Evolutionary conservation across 2,329 filamentous ascomycete species (phyloP).

Genomic region (Cytospora piceae): DNA sequence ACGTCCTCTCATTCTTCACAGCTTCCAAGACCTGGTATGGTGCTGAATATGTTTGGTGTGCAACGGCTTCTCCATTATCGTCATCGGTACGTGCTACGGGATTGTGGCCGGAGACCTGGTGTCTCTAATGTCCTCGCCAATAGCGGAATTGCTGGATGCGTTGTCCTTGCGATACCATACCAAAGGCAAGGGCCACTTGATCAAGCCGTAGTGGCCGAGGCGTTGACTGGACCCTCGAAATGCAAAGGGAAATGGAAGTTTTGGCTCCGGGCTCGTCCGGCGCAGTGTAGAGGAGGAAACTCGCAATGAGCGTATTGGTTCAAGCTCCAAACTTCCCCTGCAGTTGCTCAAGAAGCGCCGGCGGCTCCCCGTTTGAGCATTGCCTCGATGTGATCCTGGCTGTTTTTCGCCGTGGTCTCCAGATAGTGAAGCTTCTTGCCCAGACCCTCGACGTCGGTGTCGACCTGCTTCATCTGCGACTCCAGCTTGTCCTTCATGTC

Average conservation of each 20-base stretch:
- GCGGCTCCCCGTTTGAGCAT: constrained; percentile 68
- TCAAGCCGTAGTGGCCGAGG: not conserved
- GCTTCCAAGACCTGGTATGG: not conserved
- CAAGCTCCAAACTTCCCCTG: not conserved
- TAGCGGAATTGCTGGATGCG: not conserved
- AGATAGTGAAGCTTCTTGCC: constrained; percentile 91
- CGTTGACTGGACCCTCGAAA: not conserved
- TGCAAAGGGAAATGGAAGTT: not conserved
- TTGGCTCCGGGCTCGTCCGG: not conserved
- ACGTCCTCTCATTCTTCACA: not conserved
- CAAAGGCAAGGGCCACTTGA: not conserved
- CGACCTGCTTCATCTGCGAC: constrained; percentile 73
- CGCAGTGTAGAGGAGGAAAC: constrained; percentile 2
- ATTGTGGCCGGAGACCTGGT: not conserved
- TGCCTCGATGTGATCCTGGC: constrained; percentile 85
- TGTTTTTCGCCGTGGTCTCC: constrained; percentile 95
- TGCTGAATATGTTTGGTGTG: not conserved
- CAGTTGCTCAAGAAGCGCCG: constrained; percentile 34
- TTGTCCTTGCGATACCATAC: not conserved
- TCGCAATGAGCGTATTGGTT: constrained; percentile 9
- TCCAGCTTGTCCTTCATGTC: constrained; percentile 77
- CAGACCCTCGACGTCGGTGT: constrained; percentile 77
- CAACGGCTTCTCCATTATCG: constrained; percentile 1
- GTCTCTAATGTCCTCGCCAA: not conserved
- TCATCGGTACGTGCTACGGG: constrained; percentile 15